These are phyloP conservation scores for Lactifluus subvellereus DNA, from an alignment of 768 basidiomycete species.

Conservation along the genomic window DNA sequence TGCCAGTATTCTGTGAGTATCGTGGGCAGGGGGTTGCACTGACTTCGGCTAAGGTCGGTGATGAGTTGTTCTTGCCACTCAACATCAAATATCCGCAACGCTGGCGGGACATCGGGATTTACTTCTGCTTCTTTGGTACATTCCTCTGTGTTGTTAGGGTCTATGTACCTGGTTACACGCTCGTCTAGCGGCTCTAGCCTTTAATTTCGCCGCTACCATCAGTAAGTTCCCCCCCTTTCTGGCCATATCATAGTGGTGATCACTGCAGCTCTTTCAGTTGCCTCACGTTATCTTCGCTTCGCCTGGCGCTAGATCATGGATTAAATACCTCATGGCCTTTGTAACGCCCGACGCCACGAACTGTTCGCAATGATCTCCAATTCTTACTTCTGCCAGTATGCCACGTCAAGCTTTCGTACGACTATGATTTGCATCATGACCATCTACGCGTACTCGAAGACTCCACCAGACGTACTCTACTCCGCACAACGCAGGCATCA, in stretches of 20 bases:
- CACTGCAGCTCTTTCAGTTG: slow-evolving; percentile 42
- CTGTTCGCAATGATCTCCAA: neutral
- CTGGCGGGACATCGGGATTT: slow-evolving; percentile 65
- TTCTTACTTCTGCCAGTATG: neutral
- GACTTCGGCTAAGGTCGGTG: slow-evolving; percentile 41
- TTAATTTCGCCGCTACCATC: slow-evolving; percentile 64
- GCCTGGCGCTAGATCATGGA: slow-evolving; percentile 18
- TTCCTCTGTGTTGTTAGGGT: slow-evolving; percentile 6
- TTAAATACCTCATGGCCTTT: neutral
- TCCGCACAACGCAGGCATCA: neutral
- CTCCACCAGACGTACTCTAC: neutral
- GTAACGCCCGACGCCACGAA: neutral
- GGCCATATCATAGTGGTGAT: neutral
- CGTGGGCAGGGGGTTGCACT: neutral
- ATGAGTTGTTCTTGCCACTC: slow-evolving; percentile 63
- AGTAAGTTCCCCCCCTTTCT: slow-evolving; percentile 30
- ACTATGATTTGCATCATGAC: neutral
- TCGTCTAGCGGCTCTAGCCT: slow-evolving; percentile 44
- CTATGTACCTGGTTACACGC: neutral
- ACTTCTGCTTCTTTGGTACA: slow-evolving; percentile 56
- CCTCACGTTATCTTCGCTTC: slow-evolving; percentile 53
- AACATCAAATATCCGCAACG: slow-evolving; percentile 57
- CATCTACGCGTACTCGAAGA: neutral
- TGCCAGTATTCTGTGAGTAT: slow-evolving; percentile 51
- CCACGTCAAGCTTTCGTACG: neutral